phyloP scores from a whole-genome alignment of 129 eudicot species.

The Cynara cardunculus region DNA sequence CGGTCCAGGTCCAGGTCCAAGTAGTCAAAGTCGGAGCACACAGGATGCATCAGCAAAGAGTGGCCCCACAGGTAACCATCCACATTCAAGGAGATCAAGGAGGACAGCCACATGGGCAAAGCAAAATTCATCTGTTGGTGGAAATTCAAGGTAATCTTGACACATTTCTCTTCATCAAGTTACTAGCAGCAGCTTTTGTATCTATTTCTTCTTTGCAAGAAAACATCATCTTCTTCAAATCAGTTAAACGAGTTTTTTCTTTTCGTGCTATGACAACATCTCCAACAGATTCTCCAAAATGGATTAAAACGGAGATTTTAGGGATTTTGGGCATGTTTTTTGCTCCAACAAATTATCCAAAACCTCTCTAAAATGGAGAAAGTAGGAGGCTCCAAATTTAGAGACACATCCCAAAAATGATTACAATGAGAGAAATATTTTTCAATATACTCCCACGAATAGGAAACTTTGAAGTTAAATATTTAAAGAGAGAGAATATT shows the following conservation, averaged over 20 bases:
- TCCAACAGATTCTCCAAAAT: too few relatives aligned
- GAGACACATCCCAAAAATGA: too few relatives aligned
- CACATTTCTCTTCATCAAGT: neutral
- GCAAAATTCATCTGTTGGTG: constrained; percentile 57
- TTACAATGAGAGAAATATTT: too few relatives aligned
- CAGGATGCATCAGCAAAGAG: constrained; percentile 33
- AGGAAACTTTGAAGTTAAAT: too few relatives aligned
- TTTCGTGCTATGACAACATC: too few relatives aligned
- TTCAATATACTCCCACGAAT: too few relatives aligned
- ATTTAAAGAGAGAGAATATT: too few relatives aligned
- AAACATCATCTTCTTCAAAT: neutral
- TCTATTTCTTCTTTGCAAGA: neutral
- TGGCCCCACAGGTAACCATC: constrained; percentile 35
- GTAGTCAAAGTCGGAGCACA: constrained; percentile 25
- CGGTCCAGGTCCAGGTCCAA: constrained; percentile 37
- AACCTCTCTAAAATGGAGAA: too few relatives aligned
- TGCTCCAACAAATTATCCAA: too few relatives aligned
- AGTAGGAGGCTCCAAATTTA: too few relatives aligned
- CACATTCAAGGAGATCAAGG: constrained; percentile 72
- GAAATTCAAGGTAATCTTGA: constrained; percentile 55
- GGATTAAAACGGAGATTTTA: too few relatives aligned
- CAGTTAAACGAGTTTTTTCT: neutral
- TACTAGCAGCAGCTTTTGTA: neutral
- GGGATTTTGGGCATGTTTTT: too few relatives aligned
- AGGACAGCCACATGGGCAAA: constrained; percentile 80